Evolutionary conservation across 2,329 filamentous ascomycete species (phyloP).

Genomic region (Fusarium nematophilum): DNA sequence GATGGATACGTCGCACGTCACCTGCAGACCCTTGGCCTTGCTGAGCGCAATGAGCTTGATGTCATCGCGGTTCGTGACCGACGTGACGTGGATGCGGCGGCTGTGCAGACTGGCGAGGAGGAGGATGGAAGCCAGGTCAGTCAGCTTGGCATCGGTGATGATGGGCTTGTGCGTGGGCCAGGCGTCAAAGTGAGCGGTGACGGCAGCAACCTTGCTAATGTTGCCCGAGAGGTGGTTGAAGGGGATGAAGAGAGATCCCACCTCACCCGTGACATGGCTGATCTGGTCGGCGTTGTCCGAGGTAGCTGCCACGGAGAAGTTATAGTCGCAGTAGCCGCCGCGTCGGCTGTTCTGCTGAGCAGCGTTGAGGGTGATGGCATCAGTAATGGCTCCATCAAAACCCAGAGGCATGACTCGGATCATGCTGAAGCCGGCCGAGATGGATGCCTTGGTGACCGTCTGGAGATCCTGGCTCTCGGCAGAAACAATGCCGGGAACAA

Average conservation of each 20-base stretch:
- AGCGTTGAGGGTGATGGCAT: constrained; percentile 75
- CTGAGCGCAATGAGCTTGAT: constrained; percentile 80
- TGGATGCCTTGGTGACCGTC: constrained; percentile 76
- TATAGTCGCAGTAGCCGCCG: constrained; percentile 80
- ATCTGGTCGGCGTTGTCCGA: constrained; percentile 80
- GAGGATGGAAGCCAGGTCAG: constrained; percentile 83
- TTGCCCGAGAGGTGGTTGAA: constrained; percentile 86
- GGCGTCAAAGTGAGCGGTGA: constrained; percentile 81
- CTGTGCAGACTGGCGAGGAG: constrained; percentile 82
- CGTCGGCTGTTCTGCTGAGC: constrained; percentile 78
- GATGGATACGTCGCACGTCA: constrained; percentile 85
- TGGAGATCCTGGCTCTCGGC: constrained; percentile 75
- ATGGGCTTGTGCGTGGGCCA: constrained; percentile 85
- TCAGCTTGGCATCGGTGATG: constrained; percentile 83
- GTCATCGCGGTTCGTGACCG: constrained; percentile 82
- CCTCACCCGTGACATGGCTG: constrained; percentile 76
- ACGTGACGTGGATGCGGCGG: constrained; percentile 82
- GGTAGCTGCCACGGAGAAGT: constrained; percentile 81
- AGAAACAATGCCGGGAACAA: constrained; percentile 78
- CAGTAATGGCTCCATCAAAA: constrained; percentile 77
- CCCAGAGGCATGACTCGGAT: constrained; percentile 82
- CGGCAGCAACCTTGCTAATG: constrained; percentile 84
- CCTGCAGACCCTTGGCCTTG: constrained; percentile 84
- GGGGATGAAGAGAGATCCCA: constrained; percentile 84
- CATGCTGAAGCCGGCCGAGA: constrained; percentile 83